Evolutionary conservation across 2,329 filamentous ascomycete genomes (phyloP).

Genomic region (Raffaelea arxii): DNA sequence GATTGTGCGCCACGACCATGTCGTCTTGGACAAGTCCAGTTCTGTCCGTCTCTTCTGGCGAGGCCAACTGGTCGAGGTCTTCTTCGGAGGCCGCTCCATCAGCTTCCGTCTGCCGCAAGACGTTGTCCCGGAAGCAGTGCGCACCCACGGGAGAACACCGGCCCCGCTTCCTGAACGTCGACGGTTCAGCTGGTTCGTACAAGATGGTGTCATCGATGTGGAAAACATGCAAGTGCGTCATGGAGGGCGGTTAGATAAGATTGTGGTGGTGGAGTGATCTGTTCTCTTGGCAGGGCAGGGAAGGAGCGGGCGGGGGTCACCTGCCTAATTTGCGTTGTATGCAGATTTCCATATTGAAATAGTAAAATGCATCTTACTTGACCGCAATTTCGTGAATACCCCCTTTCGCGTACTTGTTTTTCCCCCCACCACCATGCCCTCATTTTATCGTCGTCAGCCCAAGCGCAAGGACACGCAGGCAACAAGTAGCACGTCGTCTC

Average conservation of each 20-base stretch:
- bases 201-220: neutral
- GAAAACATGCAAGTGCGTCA: neutral
- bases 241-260: neutral
- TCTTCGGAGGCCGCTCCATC: slow-evolving; percentile 20
- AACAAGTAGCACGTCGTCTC: too few relatives aligned
- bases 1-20: slow-evolving; percentile 21
- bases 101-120: slow-evolving; percentile 18
- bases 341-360: too few relatives aligned
- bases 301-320: too few relatives aligned
- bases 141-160: neutral
- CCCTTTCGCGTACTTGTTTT: too few relatives aligned
- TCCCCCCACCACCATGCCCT: too few relatives aligned
- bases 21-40: slow-evolving; percentile 18
- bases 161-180: neutral
- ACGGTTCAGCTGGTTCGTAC: neutral
- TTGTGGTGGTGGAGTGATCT: too few relatives aligned
- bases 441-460: too few relatives aligned
- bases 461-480: too few relatives aligned
- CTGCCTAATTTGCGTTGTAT: too few relatives aligned
- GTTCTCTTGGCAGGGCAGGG: too few relatives aligned
- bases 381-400: too few relatives aligned
- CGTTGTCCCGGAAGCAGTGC: neutral
- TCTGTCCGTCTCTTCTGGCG: slow-evolving; percentile 17
- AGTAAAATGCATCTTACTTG: too few relatives aligned
- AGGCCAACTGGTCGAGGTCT: slow-evolving; percentile 18